A percentile compares a stretch with the other conserved stretches of the same genome.
These are phyloP conservation scores for Quercus aquifolioides DNA, from an alignment of 306 rosid species.

Conservation along the genomic window DNA sequence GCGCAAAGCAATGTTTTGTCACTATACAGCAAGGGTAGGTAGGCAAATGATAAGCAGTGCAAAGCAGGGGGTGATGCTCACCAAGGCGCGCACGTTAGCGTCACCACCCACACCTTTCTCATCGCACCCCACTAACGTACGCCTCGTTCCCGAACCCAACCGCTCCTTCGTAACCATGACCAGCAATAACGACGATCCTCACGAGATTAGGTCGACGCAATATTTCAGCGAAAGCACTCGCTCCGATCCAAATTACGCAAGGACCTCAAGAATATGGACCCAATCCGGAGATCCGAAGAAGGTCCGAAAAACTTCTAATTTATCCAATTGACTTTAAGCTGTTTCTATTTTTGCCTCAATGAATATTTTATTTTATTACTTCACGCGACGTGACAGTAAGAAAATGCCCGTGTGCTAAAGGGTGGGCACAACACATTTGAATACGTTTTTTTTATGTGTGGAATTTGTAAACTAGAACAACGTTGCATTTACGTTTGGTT, in stretches of 20 bases:
- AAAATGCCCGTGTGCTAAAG: too few species aligned
- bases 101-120: not conserved
- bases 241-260: slow-evolving; percentile 19
- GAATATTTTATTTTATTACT: not conserved
- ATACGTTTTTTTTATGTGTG: not conserved
- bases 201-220: slow-evolving; percentile 11
- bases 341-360: not conserved
- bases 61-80: not conserved
- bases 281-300: slow-evolving; percentile 25
- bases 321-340: not conserved
- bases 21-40: not conserved
- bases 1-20: not conserved
- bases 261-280: slow-evolving; percentile 29
- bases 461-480: not conserved
- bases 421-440: too few species aligned
- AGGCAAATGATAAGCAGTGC: slow-evolving; percentile 1
- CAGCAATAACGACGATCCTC: slow-evolving; percentile 5
- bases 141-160: not conserved
- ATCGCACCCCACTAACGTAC: not conserved
- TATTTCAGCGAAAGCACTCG: slow-evolving; percentile 22
- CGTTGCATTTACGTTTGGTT: not conserved
- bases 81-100: slow-evolving; percentile 5
- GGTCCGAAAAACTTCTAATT: not conserved
- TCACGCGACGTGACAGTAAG: too few species aligned
- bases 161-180: slow-evolving; percentile 12